Evolutionary conservation across 768 basidiomycete genomes (phyloP).

Genomic region (Kwoniella sp.): DNA sequence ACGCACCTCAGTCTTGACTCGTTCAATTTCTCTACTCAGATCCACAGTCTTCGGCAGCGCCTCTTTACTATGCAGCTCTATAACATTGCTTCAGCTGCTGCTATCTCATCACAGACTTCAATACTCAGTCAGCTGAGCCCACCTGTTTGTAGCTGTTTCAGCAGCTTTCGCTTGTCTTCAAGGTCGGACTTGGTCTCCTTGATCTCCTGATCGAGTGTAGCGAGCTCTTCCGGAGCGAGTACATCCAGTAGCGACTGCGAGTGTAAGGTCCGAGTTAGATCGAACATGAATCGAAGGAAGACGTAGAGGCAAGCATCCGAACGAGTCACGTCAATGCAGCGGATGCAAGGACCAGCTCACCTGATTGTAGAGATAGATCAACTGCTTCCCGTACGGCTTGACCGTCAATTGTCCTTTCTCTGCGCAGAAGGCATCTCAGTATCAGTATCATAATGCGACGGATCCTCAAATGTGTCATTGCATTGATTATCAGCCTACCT

Average conservation of each 20-base stretch:
- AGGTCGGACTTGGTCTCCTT: constrained; percentile 34
- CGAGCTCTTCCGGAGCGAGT: constrained; percentile 66
- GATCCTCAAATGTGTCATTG: too few species aligned
- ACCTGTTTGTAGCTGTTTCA: constrained; percentile 62
- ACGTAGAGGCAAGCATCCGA: too few species aligned
- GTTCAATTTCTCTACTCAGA: constrained; percentile 64
- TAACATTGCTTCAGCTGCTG: constrained; percentile 2
- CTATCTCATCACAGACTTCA: too few species aligned
- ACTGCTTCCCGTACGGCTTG: constrained; percentile 83
- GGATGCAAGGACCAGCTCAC: constrained; percentile 36
- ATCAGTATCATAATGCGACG: background rate
- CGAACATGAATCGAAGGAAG: too few species aligned
- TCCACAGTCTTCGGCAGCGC: constrained; percentile 71
- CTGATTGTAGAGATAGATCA: constrained; percentile 79
- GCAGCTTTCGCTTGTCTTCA: constrained; percentile 60
- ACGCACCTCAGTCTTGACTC: constrained; percentile 63
- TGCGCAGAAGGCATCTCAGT: background rate
- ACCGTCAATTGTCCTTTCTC: constrained; percentile 80
- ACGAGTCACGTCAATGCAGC: too few species aligned
- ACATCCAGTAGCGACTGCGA: constrained; percentile 66
- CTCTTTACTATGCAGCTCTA: constrained; percentile 68
- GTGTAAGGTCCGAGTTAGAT: too few species aligned
- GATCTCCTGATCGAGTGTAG: constrained; percentile 61
- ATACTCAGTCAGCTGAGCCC: constrained; percentile 57
- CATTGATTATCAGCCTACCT: constrained; percentile 31